These are phyloP conservation scores for Xanthoconium stramineum DNA, from an alignment of 768 basidiomycete genomes.

Conservation along the genomic window DNA sequence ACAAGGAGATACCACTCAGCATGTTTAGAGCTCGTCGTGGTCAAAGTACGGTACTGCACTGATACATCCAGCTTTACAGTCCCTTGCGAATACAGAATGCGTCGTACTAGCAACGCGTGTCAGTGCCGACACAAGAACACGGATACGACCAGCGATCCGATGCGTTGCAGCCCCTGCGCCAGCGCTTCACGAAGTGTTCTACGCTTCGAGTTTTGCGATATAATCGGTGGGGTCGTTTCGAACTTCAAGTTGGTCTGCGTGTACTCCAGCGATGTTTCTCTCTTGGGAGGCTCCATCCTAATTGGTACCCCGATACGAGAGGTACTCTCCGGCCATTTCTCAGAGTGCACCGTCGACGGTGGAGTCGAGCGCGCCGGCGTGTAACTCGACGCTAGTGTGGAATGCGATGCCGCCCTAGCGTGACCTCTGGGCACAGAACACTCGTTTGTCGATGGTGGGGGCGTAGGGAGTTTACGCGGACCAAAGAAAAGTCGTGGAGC, in stretches of 20 bases:
- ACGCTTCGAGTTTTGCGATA: constrained; percentile 23
- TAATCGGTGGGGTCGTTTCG: constrained; percentile 18
- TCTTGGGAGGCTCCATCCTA: constrained; percentile 22
- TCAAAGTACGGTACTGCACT: constrained; percentile 21
- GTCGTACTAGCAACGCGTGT: constrained; percentile 12
- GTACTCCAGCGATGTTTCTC: constrained; percentile 23
- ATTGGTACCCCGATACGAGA: constrained; percentile 22
- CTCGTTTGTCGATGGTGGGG: constrained; percentile 30
- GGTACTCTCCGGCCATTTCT: constrained; percentile 28
- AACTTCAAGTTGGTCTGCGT: constrained; percentile 12
- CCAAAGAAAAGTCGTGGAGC: constrained; percentile 16
- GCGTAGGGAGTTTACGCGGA: constrained; percentile 32
- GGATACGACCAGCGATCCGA: constrained; percentile 29
- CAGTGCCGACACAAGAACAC: constrained; percentile 29
- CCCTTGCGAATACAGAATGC: constrained; percentile 17
- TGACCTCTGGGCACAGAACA: constrained; percentile 11
- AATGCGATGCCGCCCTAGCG: constrained; percentile 17
- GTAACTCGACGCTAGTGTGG: constrained; percentile 24
- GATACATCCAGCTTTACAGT: constrained; percentile 26
- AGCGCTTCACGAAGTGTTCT: constrained; percentile 24
- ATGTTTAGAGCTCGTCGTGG: constrained; percentile 6
- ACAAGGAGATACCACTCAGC: constrained; percentile 7
- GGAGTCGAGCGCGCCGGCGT: constrained; percentile 30
- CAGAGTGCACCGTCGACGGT: constrained; percentile 29
- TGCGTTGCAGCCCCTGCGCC: constrained; percentile 23